phyloP scores from a whole-genome alignment of 83 land plant species.

The Picea mariana region DNA sequence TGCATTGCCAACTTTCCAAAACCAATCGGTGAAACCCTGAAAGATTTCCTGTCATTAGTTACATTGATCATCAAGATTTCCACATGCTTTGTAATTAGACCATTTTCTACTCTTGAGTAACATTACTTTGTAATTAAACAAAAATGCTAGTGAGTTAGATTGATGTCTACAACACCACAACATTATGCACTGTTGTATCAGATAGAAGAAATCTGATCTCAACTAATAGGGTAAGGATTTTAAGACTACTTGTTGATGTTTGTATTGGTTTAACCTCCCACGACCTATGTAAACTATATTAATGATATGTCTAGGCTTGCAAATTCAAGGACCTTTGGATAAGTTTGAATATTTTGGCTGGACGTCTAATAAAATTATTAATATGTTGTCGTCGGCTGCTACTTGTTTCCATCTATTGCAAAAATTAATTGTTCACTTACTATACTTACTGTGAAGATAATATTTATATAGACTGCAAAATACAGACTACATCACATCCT shows the following conservation, averaged over 20 bases:
- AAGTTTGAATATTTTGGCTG: too few species aligned
- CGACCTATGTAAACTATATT: too few species aligned
- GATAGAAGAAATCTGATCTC: background rate
- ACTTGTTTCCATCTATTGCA: too few species aligned
- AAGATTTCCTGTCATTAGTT: background rate
- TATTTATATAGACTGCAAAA: too few species aligned
- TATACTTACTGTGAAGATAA: too few species aligned
- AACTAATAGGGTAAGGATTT: background rate
- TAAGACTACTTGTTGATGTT: background rate
- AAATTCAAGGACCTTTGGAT: too few species aligned
- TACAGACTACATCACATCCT: too few species aligned
- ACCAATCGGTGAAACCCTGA: background rate
- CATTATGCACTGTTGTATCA: background rate
- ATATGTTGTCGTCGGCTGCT: too few species aligned
- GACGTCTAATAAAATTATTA: too few species aligned
- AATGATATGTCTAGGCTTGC: too few species aligned
- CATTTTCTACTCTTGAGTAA: background rate
- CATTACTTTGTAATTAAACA: background rate
- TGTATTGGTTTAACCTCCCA: background rate
- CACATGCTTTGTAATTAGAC: background rate
- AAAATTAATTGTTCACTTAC: too few species aligned
- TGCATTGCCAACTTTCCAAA: constrained; percentile 8
- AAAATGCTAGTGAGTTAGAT: background rate
- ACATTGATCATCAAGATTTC: constrained; percentile 5
- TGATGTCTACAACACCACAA: background rate